Evolutionary conservation across 768 basidiomycete species (phyloP).

Genomic region (Termitomyces sp.): DNA sequence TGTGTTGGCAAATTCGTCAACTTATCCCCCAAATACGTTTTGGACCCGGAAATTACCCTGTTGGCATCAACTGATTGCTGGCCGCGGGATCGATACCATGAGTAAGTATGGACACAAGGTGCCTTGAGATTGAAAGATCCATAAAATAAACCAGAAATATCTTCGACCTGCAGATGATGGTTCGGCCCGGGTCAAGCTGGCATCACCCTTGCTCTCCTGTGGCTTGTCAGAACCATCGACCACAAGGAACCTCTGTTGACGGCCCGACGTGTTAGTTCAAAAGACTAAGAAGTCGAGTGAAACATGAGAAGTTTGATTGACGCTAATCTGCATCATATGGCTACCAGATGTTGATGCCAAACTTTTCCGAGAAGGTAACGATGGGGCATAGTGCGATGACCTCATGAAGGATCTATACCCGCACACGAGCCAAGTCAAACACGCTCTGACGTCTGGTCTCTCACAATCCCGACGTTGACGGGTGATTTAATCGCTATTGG

Average conservation of each 20-base stretch:
- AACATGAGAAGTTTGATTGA: background rate
- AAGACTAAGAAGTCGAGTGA: background rate
- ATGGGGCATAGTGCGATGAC: background rate
- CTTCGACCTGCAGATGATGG: background rate
- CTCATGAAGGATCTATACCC: background rate
- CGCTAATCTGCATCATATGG: background rate
- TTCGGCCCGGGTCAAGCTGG: conserved; percentile 1
- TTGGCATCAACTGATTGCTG: conserved; percentile 9
- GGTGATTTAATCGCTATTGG: background rate
- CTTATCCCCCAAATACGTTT: conserved; percentile 1
- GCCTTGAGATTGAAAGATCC: background rate
- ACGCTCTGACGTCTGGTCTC: background rate
- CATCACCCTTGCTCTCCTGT: background rate
- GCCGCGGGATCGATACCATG: background rate
- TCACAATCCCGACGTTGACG: background rate
- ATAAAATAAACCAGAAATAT: background rate
- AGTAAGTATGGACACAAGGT: conserved; percentile 6
- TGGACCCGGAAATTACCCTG: conserved; percentile 9
- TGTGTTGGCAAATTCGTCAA: conserved; percentile 6
- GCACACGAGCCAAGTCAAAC: background rate
- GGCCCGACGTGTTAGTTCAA: background rate
- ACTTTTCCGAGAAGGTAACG: too few relatives aligned
- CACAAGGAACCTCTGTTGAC: background rate
- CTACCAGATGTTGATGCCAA: background rate
- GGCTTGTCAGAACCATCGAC: conserved; percentile 5